phyloP scores from a whole-genome alignment of 345 rosid species.

The Lepidium africanum region DNA sequence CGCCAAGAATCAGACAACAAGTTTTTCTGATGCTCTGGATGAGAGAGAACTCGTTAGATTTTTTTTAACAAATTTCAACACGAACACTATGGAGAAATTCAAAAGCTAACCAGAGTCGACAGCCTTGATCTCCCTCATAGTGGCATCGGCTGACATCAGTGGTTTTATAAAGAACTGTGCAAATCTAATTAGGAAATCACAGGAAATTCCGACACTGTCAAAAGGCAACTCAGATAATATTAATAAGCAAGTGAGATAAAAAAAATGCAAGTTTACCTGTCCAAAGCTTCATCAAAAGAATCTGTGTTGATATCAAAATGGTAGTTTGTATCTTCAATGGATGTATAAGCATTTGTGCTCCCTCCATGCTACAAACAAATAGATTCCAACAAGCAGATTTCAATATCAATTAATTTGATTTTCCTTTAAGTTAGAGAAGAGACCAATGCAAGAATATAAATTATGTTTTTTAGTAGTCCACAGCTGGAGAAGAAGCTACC shows the following conservation, averaged over 20 bases:
- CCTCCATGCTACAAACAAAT: constrained; percentile 71
- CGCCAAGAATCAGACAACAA: constrained; percentile 71
- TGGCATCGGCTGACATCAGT: constrained; percentile 85
- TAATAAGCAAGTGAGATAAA: neutral
- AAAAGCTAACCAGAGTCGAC: constrained; percentile 74
- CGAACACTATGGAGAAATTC: neutral
- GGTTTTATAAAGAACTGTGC: constrained; percentile 87
- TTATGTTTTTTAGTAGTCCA: neutral
- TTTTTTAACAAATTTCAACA: neutral
- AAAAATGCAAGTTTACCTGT: constrained; percentile 37
- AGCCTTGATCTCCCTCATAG: constrained; percentile 80
- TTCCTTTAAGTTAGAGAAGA: neutral
- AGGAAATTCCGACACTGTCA: constrained; percentile 3
- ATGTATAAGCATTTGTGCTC: constrained; percentile 69
- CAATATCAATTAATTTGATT: neutral
- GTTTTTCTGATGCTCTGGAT: constrained; percentile 79
- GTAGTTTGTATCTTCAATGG: constrained; percentile 61
- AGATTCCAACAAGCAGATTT: neutral
- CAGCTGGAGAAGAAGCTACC: constrained; percentile 30
- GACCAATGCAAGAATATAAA: neutral
- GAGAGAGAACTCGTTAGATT: neutral
- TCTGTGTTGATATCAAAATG: constrained; percentile 63
- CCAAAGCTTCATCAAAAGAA: constrained; percentile 78
- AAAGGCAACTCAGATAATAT: neutral
- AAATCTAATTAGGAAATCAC: constrained; percentile 39